Conservation (phyloP, 176 grass and related monocot species). For the Oryza glaberrima region DNA sequence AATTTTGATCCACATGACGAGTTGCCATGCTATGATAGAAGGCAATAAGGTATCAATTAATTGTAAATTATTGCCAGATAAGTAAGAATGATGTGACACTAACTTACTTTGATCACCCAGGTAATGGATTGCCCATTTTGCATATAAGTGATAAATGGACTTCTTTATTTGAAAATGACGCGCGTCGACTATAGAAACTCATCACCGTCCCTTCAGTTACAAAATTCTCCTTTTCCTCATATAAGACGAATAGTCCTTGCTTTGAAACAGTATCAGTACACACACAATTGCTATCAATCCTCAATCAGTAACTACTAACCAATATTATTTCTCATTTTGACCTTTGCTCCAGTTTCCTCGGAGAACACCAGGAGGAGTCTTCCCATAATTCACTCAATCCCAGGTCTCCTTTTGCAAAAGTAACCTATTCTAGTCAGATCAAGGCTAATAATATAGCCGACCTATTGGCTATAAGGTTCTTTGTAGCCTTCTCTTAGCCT, state of each 20-base stretch:
- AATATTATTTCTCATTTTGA: neutral
- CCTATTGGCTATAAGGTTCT: too few species aligned
- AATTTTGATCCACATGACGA: neutral
- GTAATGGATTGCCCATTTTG: neutral
- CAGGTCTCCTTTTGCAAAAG: slow-evolving; percentile 4
- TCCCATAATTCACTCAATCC: neutral
- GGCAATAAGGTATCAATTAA: neutral
- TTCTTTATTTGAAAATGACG: neutral
- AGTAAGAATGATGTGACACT: neutral
- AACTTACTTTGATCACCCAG: neutral
- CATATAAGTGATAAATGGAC: neutral
- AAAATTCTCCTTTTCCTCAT: neutral
- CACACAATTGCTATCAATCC: neutral
- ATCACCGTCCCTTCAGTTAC: neutral
- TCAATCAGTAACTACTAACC: neutral
- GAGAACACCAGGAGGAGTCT: neutral
- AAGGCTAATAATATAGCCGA: too few species aligned
- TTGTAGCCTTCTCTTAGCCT: too few species aligned
- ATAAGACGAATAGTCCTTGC: neutral
- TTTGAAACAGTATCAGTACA: neutral
- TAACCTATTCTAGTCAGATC: neutral
- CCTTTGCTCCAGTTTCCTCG: neutral
- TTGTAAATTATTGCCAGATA: neutral
- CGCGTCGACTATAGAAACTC: neutral
- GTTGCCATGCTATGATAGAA: neutral